Conservation (phyloP, 116 monocot species). For the Dioscorea cayenensis region DNA sequence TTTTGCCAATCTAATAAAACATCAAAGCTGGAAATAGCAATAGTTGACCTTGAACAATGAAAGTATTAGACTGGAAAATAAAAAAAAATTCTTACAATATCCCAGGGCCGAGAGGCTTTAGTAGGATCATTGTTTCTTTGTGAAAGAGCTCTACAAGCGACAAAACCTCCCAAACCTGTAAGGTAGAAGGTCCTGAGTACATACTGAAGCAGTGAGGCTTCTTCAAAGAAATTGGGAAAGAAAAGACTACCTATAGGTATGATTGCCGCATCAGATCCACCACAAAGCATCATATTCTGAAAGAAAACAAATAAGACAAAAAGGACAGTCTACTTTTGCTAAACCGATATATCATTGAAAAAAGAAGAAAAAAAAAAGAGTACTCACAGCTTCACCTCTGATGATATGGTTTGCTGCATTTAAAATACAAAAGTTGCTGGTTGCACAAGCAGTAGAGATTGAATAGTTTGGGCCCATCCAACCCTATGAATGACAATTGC, state of each 20-base stretch:
- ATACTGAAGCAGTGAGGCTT: not conserved
- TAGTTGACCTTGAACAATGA: not conserved
- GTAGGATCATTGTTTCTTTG: conserved; percentile 85
- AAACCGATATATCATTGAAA: too few relatives aligned
- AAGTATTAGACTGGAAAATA: not conserved
- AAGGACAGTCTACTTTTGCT: not conserved
- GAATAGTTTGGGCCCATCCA: conserved; percentile 99
- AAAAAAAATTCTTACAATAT: conserved; percentile 32
- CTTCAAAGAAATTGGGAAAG: not conserved
- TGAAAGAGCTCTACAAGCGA: conserved; percentile 88
- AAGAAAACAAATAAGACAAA: conserved; percentile 2
- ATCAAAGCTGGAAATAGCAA: not conserved
- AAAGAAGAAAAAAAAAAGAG: not conserved
- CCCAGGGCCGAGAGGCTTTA: conserved; percentile 97
- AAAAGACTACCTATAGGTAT: conserved; percentile 73
- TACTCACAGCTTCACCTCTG: conserved; percentile 88
- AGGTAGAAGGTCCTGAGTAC: not conserved
- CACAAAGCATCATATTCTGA: conserved; percentile 93
- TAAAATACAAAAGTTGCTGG: conserved; percentile 84
- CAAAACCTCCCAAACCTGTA: conserved; percentile 82
- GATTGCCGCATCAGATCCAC: conserved; percentile 94
- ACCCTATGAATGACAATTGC: conserved; percentile 24
- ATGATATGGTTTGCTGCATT: conserved; percentile 92
- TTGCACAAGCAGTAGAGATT: conserved; percentile 95
- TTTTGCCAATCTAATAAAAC: not conserved